Percentiles rank a stretch among this genome's conserved stretches.
Conservation (phyloP, 352 stramenopile species). For the Phytophthora ohioensis region DNA sequence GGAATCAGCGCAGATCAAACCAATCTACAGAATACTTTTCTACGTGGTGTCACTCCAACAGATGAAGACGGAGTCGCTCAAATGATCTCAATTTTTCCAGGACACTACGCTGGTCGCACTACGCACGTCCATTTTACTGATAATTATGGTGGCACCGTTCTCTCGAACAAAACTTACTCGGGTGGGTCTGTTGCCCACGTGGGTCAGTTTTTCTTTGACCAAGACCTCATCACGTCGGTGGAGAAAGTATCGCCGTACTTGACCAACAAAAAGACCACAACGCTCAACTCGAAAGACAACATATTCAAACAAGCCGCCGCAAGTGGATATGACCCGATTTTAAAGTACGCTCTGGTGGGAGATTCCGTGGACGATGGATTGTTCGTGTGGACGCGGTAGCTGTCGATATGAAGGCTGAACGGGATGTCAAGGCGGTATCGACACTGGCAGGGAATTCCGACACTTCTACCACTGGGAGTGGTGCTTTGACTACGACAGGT, state of each 20-base stretch:
- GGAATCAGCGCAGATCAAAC: slow-evolving; percentile 22
- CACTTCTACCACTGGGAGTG: not conserved
- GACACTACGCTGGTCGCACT: slow-evolving; percentile 32
- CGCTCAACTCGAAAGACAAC: slow-evolving; percentile 23
- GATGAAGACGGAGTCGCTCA: slow-evolving; percentile 34
- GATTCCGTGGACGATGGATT: slow-evolving; percentile 10
- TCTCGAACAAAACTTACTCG: slow-evolving; percentile 35
- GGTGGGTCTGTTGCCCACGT: slow-evolving; percentile 32
- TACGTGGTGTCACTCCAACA: slow-evolving; percentile 32
- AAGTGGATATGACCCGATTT: not conserved
- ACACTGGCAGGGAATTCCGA: slow-evolving; percentile 1
- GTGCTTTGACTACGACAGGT: not conserved
- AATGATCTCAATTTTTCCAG: slow-evolving; percentile 37
- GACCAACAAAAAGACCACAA: slow-evolving; percentile 26
- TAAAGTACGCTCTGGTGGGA: slow-evolving; percentile 6
- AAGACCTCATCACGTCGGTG: slow-evolving; percentile 33
- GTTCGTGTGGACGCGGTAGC: slow-evolving; percentile 33
- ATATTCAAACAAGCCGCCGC: not conserved
- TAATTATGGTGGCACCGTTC: slow-evolving; percentile 29
- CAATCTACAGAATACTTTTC: slow-evolving; percentile 36
- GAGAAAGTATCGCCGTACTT: slow-evolving; percentile 17
- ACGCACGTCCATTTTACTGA: slow-evolving; percentile 35
- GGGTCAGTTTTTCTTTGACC: slow-evolving; percentile 42
- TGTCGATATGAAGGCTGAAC: slow-evolving; percentile 31
- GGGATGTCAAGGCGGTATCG: slow-evolving; percentile 9